Evolutionary conservation across 305 asterid species (phyloP).

Genomic region (Coffea humblotiana): DNA sequence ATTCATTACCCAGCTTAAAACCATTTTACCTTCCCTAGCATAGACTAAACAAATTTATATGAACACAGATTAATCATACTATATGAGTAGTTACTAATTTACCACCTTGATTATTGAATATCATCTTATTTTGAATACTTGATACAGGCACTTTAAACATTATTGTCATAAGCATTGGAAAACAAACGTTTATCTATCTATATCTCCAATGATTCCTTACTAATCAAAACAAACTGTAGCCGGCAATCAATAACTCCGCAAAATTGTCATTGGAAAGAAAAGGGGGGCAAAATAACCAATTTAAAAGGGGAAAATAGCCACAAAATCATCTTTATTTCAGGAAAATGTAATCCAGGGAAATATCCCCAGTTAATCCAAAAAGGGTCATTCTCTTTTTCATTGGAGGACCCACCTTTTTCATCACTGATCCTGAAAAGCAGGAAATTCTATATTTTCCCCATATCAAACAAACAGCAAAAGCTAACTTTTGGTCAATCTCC

Average conservation of each 20-base stretch:
- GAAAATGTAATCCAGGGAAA: background rate
- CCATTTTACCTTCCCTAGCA: background rate
- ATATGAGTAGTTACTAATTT: background rate
- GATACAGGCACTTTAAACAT: background rate
- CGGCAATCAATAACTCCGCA: background rate
- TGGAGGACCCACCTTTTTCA: background rate
- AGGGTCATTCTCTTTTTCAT: background rate
- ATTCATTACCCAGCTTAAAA: background rate
- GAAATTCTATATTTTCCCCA: background rate
- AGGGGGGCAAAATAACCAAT: background rate
- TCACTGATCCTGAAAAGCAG: slow-evolving; percentile 1
- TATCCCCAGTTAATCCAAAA: background rate
- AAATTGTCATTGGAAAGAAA: background rate
- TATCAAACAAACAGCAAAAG: background rate
- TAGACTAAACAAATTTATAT: background rate
- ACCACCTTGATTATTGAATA: background rate
- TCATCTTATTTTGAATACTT: background rate
- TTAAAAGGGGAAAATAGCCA: background rate
- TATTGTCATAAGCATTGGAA: background rate
- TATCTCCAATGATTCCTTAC: background rate
- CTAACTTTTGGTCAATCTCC: too few species aligned
- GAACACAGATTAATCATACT: background rate
- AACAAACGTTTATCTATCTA: background rate
- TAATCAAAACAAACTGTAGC: background rate
- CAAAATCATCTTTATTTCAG: background rate